These are phyloP conservation scores for Boechera stricta DNA, from an alignment of 345 rosid genomes.

Conservation along the genomic window DNA sequence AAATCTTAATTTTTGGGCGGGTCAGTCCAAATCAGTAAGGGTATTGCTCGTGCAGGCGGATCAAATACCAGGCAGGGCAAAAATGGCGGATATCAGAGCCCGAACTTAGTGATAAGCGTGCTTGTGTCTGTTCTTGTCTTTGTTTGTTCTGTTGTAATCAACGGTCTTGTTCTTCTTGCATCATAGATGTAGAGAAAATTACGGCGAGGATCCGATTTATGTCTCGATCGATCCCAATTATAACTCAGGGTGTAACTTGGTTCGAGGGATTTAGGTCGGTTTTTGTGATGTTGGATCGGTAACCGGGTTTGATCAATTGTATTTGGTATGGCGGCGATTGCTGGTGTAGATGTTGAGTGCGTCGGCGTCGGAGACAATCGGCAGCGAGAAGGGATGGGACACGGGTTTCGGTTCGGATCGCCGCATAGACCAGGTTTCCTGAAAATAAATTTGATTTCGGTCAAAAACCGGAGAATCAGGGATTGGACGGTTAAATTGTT, in stretches of 20 bases:
- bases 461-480: constrained; percentile 51
- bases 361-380: constrained; percentile 40
- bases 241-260: constrained; percentile 41
- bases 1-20: too few species aligned
- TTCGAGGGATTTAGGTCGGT: not conserved
- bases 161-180: constrained; percentile 43
- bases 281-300: constrained; percentile 14
- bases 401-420: constrained; percentile 51
- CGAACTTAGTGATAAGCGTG: not conserved
- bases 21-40: too few species aligned
- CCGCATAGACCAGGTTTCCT: constrained; percentile 80
- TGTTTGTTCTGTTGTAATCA: constrained; percentile 8
- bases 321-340: constrained; percentile 56
- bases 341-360: constrained; percentile 72
- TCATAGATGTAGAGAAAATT: constrained; percentile 41
- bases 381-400: constrained; percentile 55
- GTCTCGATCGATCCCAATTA: constrained; percentile 54
- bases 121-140: constrained; percentile 47
- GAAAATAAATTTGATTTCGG: constrained; percentile 53
- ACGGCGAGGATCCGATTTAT: constrained; percentile 44
- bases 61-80: too few species aligned
- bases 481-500: constrained; percentile 71
- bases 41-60: too few species aligned
- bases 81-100: too few species aligned
- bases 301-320: constrained; percentile 44